phyloP scores from a whole-genome alignment of 257 asterid species.

The Echites panduratus region DNA sequence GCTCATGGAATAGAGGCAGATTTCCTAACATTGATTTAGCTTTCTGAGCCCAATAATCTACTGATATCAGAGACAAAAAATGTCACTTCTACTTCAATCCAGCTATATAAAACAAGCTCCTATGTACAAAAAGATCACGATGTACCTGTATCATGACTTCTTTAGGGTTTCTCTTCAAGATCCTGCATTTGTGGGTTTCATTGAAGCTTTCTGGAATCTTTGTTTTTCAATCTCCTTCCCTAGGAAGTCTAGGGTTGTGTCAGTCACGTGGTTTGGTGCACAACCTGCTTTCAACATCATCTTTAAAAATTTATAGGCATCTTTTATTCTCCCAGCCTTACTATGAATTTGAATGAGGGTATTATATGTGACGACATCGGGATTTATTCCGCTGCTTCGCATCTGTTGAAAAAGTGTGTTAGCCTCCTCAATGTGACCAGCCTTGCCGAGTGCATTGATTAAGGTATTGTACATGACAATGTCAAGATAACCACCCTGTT shows the following conservation, averaged over 20 bases:
- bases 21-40: too few species aligned
- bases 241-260: slow-evolving; percentile 68
- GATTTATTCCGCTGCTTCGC: slow-evolving; percentile 73
- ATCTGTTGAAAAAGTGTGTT: slow-evolving; percentile 61
- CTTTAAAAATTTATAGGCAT: slow-evolving; percentile 70
- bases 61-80: too few species aligned
- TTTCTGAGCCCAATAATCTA: too few species aligned
- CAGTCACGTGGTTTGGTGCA: slow-evolving; percentile 89
- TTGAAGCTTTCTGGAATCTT: slow-evolving; percentile 63
- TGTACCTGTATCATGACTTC: background rate
- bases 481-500: slow-evolving; percentile 90
- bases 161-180: slow-evolving; percentile 16
- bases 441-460: slow-evolving; percentile 87
- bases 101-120: background rate
- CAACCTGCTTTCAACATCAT: slow-evolving; percentile 93
- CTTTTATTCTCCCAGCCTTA: slow-evolving; percentile 67
- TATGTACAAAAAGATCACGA: background rate
- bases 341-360: slow-evolving; percentile 82
- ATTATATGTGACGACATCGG: slow-evolving; percentile 85
- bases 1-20: too few species aligned
- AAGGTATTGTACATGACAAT: slow-evolving; percentile 88
- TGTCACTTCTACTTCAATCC: background rate
- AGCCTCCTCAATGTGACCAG: slow-evolving; percentile 65
- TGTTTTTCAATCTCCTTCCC: slow-evolving; percentile 65
- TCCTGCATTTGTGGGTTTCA: slow-evolving; percentile 28